Evolutionary conservation across 371 early-diverging fungal genomes (phyloP), one percentile per base, ranked within the genome.

Genomic region (Amoeboradix gromovi): DNA sequence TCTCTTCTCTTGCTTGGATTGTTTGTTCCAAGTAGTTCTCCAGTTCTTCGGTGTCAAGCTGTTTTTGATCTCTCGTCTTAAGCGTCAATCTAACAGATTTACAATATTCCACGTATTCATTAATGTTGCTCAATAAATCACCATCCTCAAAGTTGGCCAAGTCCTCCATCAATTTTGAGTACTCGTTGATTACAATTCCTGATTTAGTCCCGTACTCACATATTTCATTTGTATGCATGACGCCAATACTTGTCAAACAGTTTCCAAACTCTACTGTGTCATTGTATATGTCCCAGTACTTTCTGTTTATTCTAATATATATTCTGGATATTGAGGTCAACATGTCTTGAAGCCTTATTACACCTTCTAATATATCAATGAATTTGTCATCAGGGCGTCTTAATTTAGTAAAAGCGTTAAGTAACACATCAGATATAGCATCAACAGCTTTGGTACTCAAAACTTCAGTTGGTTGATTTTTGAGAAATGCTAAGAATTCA

Each of bases 351-450:
- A n/a, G n/a, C n/a, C n/a, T n/a, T n/a, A n/a, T n/a, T n/a, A n/a
- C n/a, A n/a, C n/a, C n/a, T n/a, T n/a, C n/a, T n/a, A n/a, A n/a
- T n/a, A n/a, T n/a, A n/a, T n/a, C 82, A 17, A 85, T 74, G 76
- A 92, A 94, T 69, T 82, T 78, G 70, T 86, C 85, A 66, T 94
- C 93, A 1, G 85, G 88, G 72, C 87, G 86, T 73, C 86, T 86
- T 68, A 92, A 84, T 78, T 90, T 92, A 29, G 86, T 78, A 74
- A 92, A 91, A 16, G 91, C 88, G 74, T 92, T 94, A 27, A 93
- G 70, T 28, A 94, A 71, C 1, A 82, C 84, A 75, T 94, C 94
- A n/a, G 89, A 31, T 48, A 67, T 29, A 31, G 68, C 75, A 30
- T 16, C 31, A 22, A 72, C 28, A 29, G 29, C 30, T 30, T 69